phyloP scores from a whole-genome alignment of 2,329 filamentous ascomycete species.

The Cercospora sp. region DNA sequence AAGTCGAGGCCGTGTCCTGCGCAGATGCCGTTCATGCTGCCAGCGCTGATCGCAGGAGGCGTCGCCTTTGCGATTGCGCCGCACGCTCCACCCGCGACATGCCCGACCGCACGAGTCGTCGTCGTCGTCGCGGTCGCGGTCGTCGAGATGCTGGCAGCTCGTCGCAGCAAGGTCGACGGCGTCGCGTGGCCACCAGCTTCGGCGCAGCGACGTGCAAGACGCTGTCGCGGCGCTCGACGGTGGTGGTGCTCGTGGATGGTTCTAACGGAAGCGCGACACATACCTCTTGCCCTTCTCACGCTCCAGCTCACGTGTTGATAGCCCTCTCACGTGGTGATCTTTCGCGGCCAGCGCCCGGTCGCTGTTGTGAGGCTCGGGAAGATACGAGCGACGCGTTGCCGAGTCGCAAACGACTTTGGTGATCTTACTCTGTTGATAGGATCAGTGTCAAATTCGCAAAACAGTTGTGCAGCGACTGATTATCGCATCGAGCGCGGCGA shows the following conservation, averaged over 20 bases:
- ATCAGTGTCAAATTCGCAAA: not conserved
- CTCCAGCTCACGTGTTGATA: constrained; percentile 1
- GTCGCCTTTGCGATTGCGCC: not conserved
- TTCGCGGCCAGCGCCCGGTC: constrained; percentile 3
- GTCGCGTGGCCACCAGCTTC: not conserved
- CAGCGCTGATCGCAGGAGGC: not conserved
- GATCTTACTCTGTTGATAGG: not conserved
- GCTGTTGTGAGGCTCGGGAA: constrained; percentile 1
- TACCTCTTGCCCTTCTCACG: not conserved
- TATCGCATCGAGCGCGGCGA: not conserved
- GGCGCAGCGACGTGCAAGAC: not conserved
- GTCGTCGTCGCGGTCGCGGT: not conserved
- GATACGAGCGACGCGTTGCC: not conserved
- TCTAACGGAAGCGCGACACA: not conserved
- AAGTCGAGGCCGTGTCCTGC: not conserved
- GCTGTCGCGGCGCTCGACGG: not conserved
- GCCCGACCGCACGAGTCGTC: not conserved
- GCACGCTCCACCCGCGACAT: not conserved
- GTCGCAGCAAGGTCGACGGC: not conserved
- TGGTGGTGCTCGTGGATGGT: not conserved
- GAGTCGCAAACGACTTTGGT: not conserved
- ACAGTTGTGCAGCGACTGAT: not conserved
- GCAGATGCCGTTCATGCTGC: constrained; percentile 4
- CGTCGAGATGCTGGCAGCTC: constrained; percentile 2
- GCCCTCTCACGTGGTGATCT: not conserved